Base-by-base conservation (phyloP, 768 basidiomycete species). In the Obba rivulosa region DNA sequence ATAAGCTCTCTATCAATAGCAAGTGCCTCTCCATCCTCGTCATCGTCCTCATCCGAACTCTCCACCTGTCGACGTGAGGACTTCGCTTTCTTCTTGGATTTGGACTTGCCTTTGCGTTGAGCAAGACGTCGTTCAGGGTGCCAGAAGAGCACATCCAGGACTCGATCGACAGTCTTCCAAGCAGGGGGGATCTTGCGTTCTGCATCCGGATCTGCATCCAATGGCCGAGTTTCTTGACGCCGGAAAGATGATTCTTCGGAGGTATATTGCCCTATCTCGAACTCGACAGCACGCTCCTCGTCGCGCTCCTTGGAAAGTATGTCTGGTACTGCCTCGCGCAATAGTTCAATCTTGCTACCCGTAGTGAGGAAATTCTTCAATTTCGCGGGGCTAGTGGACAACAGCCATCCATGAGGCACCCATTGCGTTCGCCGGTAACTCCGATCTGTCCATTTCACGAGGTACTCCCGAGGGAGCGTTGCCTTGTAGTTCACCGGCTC, bases 381-480 rank as follows among this genome's bases (percentile, higher is more conserved):
- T 60, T 84, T 89, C 10, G 65, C 60, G n/a, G 67, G 61, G 44
- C 79, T 72, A n/a, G 78, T 82, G 9, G 85, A 78, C 24, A 82
- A 70, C 2, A 96, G 71, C 92, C 92, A 97, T 72, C 86, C 82
- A 57, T 97, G 93, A 24, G 92, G 87, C 2, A 96, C 92, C 93
- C 93, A 97, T 62, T 86, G 77, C 10, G 79, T 69, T 37, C 85
- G 79, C 45, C 87, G 72, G 64, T 88, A 97, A 54, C 92, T 89
- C 39, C 85, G 70, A 35, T 75, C 81, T 8, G 66, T 65, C 92
- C 92, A 97, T 64, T 97, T 97, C 47, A 97, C 81, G 11, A 97
- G 80, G 62, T 97, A 97, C 65, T 95, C 91, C 38, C 94, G 71
- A n/a, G 89, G 90, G 14, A 94, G 73, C 28, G 69, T 57, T 21